Evolutionary conservation across 83 land plant genomes (phyloP).

Genomic region (Larix sibirica): DNA sequence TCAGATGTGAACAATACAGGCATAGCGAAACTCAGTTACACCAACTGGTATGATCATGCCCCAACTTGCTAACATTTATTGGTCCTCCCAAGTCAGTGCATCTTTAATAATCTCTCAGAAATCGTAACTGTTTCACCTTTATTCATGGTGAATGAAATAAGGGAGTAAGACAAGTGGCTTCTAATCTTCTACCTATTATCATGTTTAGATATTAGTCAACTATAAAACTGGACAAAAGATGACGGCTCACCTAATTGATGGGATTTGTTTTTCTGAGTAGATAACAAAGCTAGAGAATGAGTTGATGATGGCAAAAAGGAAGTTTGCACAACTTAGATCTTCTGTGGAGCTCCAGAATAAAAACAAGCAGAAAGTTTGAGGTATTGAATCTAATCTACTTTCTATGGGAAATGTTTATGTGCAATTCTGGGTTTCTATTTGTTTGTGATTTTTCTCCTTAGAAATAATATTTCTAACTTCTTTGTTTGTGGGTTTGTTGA

Average conservation of each 20-base stretch:
- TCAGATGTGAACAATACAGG: constrained; percentile 10
- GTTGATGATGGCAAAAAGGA: not conserved
- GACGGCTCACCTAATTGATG: not conserved
- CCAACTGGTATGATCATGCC: not conserved
- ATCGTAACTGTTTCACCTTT: not conserved
- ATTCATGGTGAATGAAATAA: not conserved
- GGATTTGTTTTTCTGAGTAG: not conserved
- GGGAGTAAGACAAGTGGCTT: not conserved
- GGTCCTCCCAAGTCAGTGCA: not conserved
- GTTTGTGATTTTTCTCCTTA: not conserved
- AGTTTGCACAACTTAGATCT: not conserved
- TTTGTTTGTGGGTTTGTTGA: not conserved
- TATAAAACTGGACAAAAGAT: not conserved
- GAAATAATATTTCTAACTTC: not conserved
- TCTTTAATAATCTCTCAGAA: not conserved
- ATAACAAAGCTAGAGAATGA: constrained; percentile 10
- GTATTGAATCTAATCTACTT: not conserved
- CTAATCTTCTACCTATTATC: not conserved
- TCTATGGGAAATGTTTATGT: not conserved
- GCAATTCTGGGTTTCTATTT: not conserved
- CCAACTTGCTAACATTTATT: not conserved
- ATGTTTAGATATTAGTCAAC: not conserved
- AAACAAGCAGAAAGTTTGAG: not conserved
- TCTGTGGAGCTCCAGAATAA: not conserved
- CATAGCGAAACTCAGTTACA: not conserved